phyloP scores from a whole-genome alignment of 345 rosid species.

The Lepidium africanum region DNA sequence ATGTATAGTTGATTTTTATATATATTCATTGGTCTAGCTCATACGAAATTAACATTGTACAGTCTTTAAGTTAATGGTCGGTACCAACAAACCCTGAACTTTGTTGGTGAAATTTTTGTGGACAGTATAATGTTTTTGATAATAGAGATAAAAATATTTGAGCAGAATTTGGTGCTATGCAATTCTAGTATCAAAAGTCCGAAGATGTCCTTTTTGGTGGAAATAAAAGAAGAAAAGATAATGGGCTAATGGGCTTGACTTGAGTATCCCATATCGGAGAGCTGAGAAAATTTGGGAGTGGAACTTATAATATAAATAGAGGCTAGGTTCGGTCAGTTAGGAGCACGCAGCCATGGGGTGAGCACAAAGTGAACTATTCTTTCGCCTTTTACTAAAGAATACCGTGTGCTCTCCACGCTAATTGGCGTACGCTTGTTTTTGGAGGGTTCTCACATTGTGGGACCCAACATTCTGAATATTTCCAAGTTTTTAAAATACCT shows the following conservation, averaged over 20 bases:
- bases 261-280: too few relatives aligned
- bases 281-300: too few relatives aligned
- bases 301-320: too few relatives aligned
- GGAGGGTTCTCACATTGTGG: background rate
- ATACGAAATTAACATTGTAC: background rate
- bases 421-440: constrained; percentile 32
- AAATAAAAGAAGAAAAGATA: too few relatives aligned
- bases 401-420: constrained; percentile 23
- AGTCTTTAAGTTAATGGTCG: background rate
- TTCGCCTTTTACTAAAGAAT: constrained; percentile 30
- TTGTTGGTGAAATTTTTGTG: background rate
- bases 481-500: too few relatives aligned
- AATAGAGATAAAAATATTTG: too few relatives aligned
- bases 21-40: background rate
- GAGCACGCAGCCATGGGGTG: constrained; percentile 26
- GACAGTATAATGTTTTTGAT: background rate
- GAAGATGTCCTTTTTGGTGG: too few relatives aligned
- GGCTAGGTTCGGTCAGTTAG: too few relatives aligned
- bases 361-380: constrained; percentile 26
- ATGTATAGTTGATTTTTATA: background rate
- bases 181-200: too few relatives aligned
- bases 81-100: background rate
- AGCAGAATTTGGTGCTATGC: too few relatives aligned
- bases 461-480: background rate
- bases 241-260: too few relatives aligned